Conservation (phyloP, 352 stramenopile species). For the Globisporangium sylvaticum region DNA sequence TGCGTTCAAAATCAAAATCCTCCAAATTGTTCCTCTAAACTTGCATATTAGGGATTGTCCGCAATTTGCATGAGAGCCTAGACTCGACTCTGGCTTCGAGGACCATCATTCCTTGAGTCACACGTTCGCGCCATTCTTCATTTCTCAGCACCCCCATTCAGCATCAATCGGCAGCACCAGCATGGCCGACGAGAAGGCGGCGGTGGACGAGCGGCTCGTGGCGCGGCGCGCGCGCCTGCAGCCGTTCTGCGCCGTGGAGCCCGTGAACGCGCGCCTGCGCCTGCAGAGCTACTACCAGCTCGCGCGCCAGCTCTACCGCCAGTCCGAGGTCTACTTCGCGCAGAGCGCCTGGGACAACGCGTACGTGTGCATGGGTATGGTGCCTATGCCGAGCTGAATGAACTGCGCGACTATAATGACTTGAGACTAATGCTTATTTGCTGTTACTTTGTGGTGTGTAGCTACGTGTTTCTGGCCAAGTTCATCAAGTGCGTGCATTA, state of each 20-base stretch:
- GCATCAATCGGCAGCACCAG: neutral
- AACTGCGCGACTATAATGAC: neutral
- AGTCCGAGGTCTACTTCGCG: slow-evolving; percentile 65
- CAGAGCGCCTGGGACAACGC: slow-evolving; percentile 67
- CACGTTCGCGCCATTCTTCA: neutral
- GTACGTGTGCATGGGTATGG: slow-evolving; percentile 27
- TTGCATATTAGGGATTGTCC: too few relatives aligned
- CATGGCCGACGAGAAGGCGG: slow-evolving; percentile 19
- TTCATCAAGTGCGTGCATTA: slow-evolving; percentile 68
- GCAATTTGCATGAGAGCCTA: neutral
- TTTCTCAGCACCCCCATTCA: too few relatives aligned
- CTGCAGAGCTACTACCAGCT: slow-evolving; percentile 70
- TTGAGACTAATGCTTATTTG: neutral
- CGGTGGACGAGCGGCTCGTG: slow-evolving; percentile 54
- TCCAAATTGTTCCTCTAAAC: too few relatives aligned
- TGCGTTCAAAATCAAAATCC: too few relatives aligned
- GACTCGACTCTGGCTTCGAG: too few relatives aligned
- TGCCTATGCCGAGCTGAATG: neutral
- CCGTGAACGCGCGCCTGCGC: slow-evolving; percentile 60
- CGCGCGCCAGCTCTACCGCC: slow-evolving; percentile 68
- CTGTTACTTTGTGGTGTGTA: slow-evolving; percentile 17
- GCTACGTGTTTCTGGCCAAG: slow-evolving; percentile 79
- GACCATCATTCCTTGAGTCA: slow-evolving; percentile 2
- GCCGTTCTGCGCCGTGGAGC: slow-evolving; percentile 53
- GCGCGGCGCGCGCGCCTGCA: slow-evolving; percentile 53